Evolutionary conservation across 352 stramenopile genomes (phyloP).

Genomic region (Achlya hypogyna): DNA sequence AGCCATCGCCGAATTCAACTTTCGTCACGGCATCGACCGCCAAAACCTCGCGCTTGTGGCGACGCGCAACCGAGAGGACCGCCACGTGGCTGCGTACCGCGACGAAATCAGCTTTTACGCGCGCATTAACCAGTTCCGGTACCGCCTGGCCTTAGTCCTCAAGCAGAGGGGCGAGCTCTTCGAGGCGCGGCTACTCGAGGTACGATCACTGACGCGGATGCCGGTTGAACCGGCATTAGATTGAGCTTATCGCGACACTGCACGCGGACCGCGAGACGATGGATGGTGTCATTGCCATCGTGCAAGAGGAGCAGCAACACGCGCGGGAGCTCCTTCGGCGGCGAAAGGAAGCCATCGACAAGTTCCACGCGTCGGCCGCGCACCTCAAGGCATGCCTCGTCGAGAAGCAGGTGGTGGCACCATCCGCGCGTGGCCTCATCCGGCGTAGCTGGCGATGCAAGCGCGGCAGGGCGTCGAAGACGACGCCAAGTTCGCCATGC

Average conservation of each 20-base stretch:
- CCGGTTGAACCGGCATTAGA: neutral
- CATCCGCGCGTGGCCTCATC: too few species aligned
- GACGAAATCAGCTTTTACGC: conserved; percentile 61
- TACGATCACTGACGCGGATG: conserved; percentile 18
- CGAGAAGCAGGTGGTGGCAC: conserved; percentile 18
- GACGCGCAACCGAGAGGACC: conserved; percentile 29
- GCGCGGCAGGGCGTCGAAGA: conserved; percentile 53
- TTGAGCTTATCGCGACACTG: neutral
- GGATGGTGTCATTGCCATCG: neutral
- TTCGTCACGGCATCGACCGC: conserved; percentile 49
- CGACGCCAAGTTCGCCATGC: conserved; percentile 65
- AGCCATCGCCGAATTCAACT: conserved; percentile 63
- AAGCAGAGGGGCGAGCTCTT: conserved; percentile 31
- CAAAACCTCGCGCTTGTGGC: conserved; percentile 17
- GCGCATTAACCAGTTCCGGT: conserved; percentile 54
- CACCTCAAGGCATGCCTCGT: conserved; percentile 14
- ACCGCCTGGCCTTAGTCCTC: conserved; percentile 48
- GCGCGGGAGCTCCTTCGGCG: conserved; percentile 3
- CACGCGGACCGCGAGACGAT: conserved; percentile 3
- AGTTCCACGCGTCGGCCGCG: conserved; percentile 4
- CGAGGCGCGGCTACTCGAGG: conserved; percentile 42
- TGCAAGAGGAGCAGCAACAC: conserved; percentile 15
- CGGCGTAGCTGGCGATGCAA: conserved; percentile 22
- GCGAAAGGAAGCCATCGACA: neutral
- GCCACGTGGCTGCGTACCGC: conserved; percentile 45